phyloP scores from a whole-genome alignment of 495 filamentous ascomycete genomes.

The Hypoxylon perforatum region DNA sequence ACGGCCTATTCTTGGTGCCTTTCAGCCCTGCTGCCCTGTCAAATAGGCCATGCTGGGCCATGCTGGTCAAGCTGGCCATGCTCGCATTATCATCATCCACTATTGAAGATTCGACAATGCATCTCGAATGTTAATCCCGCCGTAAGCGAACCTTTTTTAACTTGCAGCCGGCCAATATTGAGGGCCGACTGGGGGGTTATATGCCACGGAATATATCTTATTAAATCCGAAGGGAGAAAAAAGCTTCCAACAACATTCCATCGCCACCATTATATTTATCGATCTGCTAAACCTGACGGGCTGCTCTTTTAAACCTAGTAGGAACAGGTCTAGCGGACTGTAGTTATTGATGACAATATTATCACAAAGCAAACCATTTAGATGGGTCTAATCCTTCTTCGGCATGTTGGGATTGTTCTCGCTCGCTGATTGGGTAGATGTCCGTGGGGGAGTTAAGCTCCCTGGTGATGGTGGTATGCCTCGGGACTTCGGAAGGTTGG shows the following conservation, averaged over 20 bases:
- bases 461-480: slow-evolving; percentile 22
- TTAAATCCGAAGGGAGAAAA: too few species aligned
- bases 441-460: slow-evolving; percentile 29
- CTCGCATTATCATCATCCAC: not conserved
- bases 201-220: too few species aligned
- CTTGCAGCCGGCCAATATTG: too few species aligned
- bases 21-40: slow-evolving; percentile 42
- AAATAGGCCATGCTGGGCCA: too few species aligned
- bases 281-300: slow-evolving; percentile 9
- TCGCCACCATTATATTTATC: too few species aligned
- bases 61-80: slow-evolving; percentile 15
- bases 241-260: not conserved
- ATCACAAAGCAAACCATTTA: slow-evolving; percentile 35
- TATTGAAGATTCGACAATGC: not conserved
- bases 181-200: too few species aligned
- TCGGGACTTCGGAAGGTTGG: slow-evolving; percentile 39
- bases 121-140: too few species aligned
- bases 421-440: slow-evolving; percentile 22
- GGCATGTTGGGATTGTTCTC: slow-evolving; percentile 23
- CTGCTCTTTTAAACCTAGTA: slow-evolving; percentile 13
- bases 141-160: too few species aligned
- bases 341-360: slow-evolving; percentile 39
- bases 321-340: slow-evolving; percentile 11
- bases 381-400: slow-evolving; percentile 32
- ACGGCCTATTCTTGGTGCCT: slow-evolving; percentile 14